A percentile compares a stretch with the other conserved stretches of the same genome.
Evolutionary conservation across 1,284 basidiomycete species (phyloP).

Genomic region (Leccinum griseonigrum): DNA sequence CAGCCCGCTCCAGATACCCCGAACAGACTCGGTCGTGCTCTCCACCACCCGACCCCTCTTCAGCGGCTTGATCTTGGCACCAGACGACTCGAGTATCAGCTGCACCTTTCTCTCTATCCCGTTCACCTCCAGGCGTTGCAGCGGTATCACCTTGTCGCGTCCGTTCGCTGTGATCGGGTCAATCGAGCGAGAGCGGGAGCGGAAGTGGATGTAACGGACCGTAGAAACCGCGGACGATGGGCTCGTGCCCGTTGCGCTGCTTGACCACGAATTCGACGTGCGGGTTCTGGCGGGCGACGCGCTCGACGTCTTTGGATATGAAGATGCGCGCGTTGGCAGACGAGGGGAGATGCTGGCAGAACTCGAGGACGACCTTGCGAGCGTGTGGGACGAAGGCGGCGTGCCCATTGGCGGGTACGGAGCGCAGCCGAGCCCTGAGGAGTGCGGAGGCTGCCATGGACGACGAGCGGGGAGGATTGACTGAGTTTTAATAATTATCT

Average conservation of each 20-base stretch:
- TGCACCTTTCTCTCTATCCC: constrained; percentile 73
- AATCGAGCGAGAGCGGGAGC: constrained; percentile 9
- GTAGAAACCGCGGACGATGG: constrained; percentile 76
- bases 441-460: constrained; percentile 40
- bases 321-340: constrained; percentile 69
- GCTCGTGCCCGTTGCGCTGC: constrained; percentile 69
- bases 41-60: constrained; percentile 68
- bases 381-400: constrained; percentile 66
- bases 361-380: constrained; percentile 83
- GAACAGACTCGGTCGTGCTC: constrained; percentile 73
- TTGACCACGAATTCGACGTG: constrained; percentile 81
- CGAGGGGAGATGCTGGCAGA: constrained; percentile 77
- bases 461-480: constrained; percentile 7
- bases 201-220: constrained; percentile 39
- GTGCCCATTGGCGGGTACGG: constrained; percentile 69
- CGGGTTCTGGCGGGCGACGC: constrained; percentile 65
- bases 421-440: constrained; percentile 58
- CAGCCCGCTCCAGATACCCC: constrained; percentile 85
- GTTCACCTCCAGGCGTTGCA: constrained; percentile 69
- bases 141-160: constrained; percentile 76
- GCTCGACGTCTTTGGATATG: constrained; percentile 59
- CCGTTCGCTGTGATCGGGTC: constrained; percentile 55
- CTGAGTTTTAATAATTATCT: constrained; percentile 20
- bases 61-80: constrained; percentile 76
- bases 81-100: constrained; percentile 82